Conservation (phyloP, 2,329 filamentous ascomycete species). For the Chaetoscypha palmicola region DNA sequence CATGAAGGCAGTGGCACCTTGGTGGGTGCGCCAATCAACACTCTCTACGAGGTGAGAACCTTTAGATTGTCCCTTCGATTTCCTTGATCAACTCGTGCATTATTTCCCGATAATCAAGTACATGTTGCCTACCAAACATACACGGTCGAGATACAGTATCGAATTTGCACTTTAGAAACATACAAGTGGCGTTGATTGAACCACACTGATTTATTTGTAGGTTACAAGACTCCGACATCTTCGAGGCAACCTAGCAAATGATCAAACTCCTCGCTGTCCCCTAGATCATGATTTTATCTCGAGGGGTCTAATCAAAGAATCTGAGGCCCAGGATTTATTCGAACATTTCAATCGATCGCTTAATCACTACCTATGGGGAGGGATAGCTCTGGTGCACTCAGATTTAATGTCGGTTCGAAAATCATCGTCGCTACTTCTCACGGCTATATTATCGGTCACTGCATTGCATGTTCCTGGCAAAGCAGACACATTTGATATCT, state of each 20-base stretch:
- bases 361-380: constrained; percentile 46
- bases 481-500: constrained; percentile 45
- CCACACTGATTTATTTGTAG: too few species aligned
- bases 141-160: too few species aligned
- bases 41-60: constrained; percentile 42
- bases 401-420: constrained; percentile 44
- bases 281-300: constrained; percentile 44
- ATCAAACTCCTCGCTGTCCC: background rate
- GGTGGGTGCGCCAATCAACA: constrained; percentile 40
- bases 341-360: constrained; percentile 39
- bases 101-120: too few species aligned
- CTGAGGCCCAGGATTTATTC: constrained; percentile 44
- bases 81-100: too few species aligned
- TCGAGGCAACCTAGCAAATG: constrained; percentile 33
- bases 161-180: too few species aligned
- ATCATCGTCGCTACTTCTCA: constrained; percentile 48
- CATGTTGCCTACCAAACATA: too few species aligned
- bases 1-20: constrained; percentile 21
- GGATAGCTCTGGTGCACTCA: constrained; percentile 43
- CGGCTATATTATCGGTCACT: constrained; percentile 51
- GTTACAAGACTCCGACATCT: constrained; percentile 41
- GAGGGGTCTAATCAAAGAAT: constrained; percentile 38
- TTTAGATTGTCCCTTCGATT: too few species aligned
- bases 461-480: constrained; percentile 51
- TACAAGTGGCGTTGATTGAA: too few species aligned